Conservation (phyloP, 176 grass and related monocot genomes). For the Eremochloa ophiuroides region DNA sequence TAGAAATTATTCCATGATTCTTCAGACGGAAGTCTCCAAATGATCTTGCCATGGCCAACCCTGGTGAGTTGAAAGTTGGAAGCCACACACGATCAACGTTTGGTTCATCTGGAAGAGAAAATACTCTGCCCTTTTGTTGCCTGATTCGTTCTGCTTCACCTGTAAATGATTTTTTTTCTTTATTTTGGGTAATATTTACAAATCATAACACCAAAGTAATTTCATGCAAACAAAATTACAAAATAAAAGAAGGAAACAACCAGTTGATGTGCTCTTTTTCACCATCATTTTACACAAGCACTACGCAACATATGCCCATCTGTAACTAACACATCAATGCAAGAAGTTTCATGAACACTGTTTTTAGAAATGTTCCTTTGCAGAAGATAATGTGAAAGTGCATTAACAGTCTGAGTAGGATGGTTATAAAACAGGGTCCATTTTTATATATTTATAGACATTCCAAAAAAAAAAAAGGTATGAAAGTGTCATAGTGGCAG, state of each 20-base stretch:
- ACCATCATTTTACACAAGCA: background rate
- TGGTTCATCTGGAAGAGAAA: constrained; percentile 66
- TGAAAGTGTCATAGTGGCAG: background rate
- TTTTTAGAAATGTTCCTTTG: background rate
- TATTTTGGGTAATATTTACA: background rate
- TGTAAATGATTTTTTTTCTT: constrained; percentile 33
- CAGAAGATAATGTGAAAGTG: background rate
- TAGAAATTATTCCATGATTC: constrained; percentile 67
- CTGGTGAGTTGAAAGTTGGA: constrained; percentile 56
- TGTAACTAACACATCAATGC: background rate
- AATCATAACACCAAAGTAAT: background rate
- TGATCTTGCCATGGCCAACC: constrained; percentile 79
- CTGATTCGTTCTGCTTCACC: constrained; percentile 73
- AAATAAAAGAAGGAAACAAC: background rate
- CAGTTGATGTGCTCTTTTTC: background rate
- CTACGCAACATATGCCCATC: background rate
- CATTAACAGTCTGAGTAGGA: background rate
- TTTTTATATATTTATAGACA: background rate
- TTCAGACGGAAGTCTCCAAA: constrained; percentile 87
- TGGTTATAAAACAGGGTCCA: background rate
- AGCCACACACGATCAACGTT: constrained; percentile 83
- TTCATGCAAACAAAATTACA: constrained; percentile 4
- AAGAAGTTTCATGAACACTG: background rate
- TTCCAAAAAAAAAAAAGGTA: background rate
- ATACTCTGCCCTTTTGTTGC: constrained; percentile 61